phyloP scores from a whole-genome alignment of 176 grass and related monocot genomes.

The Luzula sylvatica region DNA sequence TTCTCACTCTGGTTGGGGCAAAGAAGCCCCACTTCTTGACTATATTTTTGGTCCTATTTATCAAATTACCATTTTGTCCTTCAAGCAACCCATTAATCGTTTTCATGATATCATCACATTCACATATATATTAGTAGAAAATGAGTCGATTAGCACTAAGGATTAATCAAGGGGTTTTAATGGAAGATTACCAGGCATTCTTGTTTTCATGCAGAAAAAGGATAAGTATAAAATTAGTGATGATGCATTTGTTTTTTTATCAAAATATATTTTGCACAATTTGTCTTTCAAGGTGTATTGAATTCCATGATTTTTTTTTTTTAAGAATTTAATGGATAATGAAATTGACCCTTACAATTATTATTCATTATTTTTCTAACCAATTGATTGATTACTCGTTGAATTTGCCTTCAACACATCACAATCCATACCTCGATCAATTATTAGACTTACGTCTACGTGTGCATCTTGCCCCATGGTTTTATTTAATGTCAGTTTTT shows the following conservation, averaged over 20 bases:
- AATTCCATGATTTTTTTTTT: too few species aligned
- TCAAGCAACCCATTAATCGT: too few species aligned
- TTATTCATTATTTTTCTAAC: neutral
- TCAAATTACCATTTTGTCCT: neutral
- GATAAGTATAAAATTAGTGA: too few species aligned
- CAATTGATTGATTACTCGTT: too few species aligned
- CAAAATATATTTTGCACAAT: too few species aligned
- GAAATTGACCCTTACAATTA: neutral
- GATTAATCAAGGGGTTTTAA: neutral
- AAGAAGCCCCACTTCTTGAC: neutral
- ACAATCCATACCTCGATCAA: slow-evolving; percentile 9
- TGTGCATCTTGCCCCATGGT: slow-evolving; percentile 7
- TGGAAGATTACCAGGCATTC: neutral
- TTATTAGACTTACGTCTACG: slow-evolving; percentile 21
- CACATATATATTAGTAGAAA: neutral
- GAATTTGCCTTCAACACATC: neutral
- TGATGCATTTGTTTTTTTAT: too few species aligned
- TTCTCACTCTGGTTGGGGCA: neutral
- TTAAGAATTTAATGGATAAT: too few species aligned
- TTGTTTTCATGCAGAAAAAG: slow-evolving; percentile 16
- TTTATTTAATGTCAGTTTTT: neutral
- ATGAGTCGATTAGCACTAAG: slow-evolving; percentile 3
- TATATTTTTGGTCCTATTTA: neutral
- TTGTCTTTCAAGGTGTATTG: too few species aligned
- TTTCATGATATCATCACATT: neutral